Conservation (phyloP, 2,329 filamentous ascomycete species). For the Neurospora sp. region DNA sequence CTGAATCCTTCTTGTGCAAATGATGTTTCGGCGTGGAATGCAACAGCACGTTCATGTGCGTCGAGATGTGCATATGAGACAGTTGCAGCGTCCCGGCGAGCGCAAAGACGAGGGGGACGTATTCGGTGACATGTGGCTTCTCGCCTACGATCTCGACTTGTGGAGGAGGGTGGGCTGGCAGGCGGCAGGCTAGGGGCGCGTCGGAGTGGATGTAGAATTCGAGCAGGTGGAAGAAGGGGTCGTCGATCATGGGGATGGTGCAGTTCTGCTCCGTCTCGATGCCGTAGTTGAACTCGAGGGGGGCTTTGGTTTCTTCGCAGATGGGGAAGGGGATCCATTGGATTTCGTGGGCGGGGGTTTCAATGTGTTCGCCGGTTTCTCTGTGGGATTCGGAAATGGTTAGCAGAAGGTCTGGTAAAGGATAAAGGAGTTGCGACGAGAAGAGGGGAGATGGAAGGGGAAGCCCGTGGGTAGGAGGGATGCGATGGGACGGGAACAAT, state of each 20-base stretch:
- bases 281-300: slow-evolving; percentile 82
- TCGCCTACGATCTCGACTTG: slow-evolving; percentile 47
- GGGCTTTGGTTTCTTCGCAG: slow-evolving; percentile 78
- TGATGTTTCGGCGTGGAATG: slow-evolving; percentile 59
- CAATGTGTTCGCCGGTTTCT: slow-evolving; percentile 83
- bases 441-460: not conserved
- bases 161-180: slow-evolving; percentile 63
- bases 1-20: slow-evolving; percentile 54
- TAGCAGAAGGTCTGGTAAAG: not conserved
- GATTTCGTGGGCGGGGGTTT: slow-evolving; percentile 71
- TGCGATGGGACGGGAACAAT: not conserved
- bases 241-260: slow-evolving; percentile 66
- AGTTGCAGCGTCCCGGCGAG: slow-evolving; percentile 81
- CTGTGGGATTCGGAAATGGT: slow-evolving; percentile 31
- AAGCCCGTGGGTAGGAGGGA: not conserved
- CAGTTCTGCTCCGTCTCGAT: slow-evolving; percentile 74
- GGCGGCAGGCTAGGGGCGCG: slow-evolving; percentile 81
- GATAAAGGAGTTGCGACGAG: not conserved
- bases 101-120: slow-evolving; percentile 80
- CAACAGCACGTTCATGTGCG: slow-evolving; percentile 80
- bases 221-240: slow-evolving; percentile 78
- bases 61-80: slow-evolving; percentile 83
- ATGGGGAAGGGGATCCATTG: slow-evolving; percentile 86
- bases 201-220: slow-evolving; percentile 98
- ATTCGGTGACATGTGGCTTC: slow-evolving; percentile 42